phyloP scores from a whole-genome alignment of 2,329 filamentous ascomycete genomes.

The Coniochaeta hoffmannii region DNA sequence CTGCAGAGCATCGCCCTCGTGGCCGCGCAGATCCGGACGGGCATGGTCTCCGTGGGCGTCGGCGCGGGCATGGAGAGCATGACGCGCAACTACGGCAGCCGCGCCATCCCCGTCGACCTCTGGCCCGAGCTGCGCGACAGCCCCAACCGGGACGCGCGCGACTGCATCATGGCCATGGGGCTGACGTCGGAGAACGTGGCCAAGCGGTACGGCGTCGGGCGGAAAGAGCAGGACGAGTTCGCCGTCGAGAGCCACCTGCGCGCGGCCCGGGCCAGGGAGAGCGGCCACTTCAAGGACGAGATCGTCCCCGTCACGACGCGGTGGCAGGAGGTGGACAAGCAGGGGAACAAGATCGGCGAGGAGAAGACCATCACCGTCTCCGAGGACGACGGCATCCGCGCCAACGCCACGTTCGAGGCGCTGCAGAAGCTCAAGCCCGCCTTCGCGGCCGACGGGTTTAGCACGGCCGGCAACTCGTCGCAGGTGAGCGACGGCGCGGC shows the following conservation, averaged over 20 bases:
- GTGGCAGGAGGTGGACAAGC: slow-evolving; percentile 44
- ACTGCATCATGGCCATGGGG: slow-evolving; percentile 94
- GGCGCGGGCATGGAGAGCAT: slow-evolving; percentile 94
- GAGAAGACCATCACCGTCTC: slow-evolving; percentile 59
- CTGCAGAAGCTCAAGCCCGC: slow-evolving; percentile 78
- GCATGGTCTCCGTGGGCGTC: slow-evolving; percentile 65
- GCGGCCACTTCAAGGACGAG: slow-evolving; percentile 67
- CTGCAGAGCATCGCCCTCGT: slow-evolving; percentile 70
- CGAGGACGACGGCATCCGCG: slow-evolving; percentile 77
- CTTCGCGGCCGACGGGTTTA: slow-evolving; percentile 66
- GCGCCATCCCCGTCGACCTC: slow-evolving; percentile 75
- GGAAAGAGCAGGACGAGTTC: slow-evolving; percentile 77
- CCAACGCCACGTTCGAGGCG: slow-evolving; percentile 58
- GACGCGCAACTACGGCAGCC: slow-evolving; percentile 80
- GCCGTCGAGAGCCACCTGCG: slow-evolving; percentile 67
- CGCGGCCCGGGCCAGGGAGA: slow-evolving; percentile 61
- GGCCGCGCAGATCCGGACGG: slow-evolving; percentile 67
- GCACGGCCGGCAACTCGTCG: slow-evolving; percentile 78
- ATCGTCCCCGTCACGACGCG: slow-evolving; percentile 73
- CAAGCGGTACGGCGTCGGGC: slow-evolving; percentile 61
- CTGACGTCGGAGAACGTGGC: slow-evolving; percentile 87
- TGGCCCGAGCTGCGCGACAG: slow-evolving; percentile 68
- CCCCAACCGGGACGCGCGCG: slow-evolving; percentile 58
- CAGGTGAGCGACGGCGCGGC: slow-evolving; percentile 88
- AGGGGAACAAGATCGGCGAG: slow-evolving; percentile 35